Conservation (phyloP, 2,329 filamentous ascomycete species). For the Capronia americana region DNA sequence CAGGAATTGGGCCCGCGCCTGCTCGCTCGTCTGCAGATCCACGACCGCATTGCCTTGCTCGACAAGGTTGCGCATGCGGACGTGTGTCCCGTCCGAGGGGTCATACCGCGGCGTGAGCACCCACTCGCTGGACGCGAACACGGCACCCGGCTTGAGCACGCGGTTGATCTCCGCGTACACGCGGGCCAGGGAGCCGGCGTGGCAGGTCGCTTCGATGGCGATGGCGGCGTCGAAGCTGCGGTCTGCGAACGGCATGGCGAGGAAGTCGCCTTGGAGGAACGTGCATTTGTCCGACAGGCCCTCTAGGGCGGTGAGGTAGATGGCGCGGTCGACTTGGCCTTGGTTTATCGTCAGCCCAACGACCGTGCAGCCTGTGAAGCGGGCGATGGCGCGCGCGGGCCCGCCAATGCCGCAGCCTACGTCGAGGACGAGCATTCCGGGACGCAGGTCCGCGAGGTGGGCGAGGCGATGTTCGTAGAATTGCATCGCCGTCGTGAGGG, state of each 20-base stretch:
- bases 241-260: constrained; percentile 40
- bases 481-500: constrained; percentile 33
- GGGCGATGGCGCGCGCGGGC: constrained; percentile 43
- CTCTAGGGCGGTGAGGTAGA: constrained; percentile 25
- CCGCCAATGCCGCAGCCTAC: constrained; percentile 45
- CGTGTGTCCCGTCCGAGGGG: constrained; percentile 37
- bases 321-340: constrained; percentile 42
- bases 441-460: constrained; percentile 35
- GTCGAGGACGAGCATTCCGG: constrained; percentile 43
- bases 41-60: constrained; percentile 43
- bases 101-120: constrained; percentile 43
- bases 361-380: constrained; percentile 41
- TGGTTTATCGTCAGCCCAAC: constrained; percentile 43
- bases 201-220: constrained; percentile 44
- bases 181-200: constrained; percentile 40
- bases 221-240: constrained; percentile 43
- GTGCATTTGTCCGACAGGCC: constrained; percentile 35
- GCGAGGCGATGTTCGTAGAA: constrained; percentile 44
- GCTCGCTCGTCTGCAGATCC: constrained; percentile 38
- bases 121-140: constrained; percentile 43
- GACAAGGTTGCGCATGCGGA: constrained; percentile 40
- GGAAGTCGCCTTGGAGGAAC: constrained; percentile 41
- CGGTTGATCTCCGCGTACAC: constrained; percentile 42
- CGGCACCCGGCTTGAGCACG: constrained; percentile 43
- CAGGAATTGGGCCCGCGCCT: constrained; percentile 38